Conservation (phyloP, 1,284 basidiomycete genomes). For the Pseudozyma pruni region DNA sequence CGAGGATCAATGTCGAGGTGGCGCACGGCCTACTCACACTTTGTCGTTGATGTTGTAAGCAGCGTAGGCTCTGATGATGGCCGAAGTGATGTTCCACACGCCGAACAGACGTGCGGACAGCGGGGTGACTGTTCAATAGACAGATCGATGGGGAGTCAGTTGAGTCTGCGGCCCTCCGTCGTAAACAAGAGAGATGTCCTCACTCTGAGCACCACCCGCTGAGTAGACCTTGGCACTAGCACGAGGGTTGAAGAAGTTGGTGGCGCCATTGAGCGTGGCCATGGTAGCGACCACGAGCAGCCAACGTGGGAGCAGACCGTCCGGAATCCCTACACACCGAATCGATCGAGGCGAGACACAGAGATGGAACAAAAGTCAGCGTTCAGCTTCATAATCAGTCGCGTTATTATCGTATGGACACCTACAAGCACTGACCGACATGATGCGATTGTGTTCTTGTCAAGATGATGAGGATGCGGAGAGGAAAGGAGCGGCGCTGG, state of each 20-base stretch:
- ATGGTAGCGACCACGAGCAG: constrained; percentile 54
- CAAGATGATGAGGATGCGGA: background rate
- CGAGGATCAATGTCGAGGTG: background rate
- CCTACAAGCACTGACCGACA: constrained; percentile 35
- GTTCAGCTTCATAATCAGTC: too few relatives aligned
- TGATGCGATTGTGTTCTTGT: background rate
- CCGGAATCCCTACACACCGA: constrained; percentile 41
- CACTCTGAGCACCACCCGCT: constrained; percentile 40
- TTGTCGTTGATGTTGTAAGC: constrained; percentile 63
- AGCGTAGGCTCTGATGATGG: constrained; percentile 60
- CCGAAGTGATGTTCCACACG: constrained; percentile 65
- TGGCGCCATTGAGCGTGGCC: constrained; percentile 58
- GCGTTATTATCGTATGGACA: background rate
- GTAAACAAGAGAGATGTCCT: too few relatives aligned
- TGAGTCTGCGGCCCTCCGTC: too few relatives aligned
- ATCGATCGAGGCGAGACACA: background rate
- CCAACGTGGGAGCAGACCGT: constrained; percentile 60
- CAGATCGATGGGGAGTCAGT: too few relatives aligned
- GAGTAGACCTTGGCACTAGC: constrained; percentile 63
- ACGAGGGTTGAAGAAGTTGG: constrained; percentile 54
- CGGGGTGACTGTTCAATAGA: constrained; percentile 46
- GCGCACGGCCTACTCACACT: constrained; percentile 21
- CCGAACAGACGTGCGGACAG: constrained; percentile 62
- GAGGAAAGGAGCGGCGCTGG: background rate
- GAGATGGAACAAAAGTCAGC: background rate